These are phyloP conservation scores for Pestalotiopsis sp. DNA, from an alignment of 2,329 filamentous ascomycete genomes.

Conservation along the genomic window DNA sequence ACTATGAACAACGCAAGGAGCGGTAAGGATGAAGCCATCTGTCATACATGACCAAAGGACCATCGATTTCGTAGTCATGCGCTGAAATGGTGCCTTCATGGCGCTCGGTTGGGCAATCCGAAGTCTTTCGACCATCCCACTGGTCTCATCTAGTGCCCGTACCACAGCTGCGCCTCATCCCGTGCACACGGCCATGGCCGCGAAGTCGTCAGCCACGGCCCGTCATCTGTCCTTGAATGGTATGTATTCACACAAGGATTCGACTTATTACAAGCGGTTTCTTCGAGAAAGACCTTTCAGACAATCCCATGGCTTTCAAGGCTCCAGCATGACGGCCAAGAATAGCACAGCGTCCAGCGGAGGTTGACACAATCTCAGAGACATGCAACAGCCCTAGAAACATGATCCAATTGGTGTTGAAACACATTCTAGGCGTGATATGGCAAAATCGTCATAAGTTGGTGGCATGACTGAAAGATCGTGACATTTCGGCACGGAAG, in stretches of 20 bases:
- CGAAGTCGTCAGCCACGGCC: not conserved
- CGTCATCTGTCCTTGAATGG: not conserved
- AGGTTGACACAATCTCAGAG: not conserved
- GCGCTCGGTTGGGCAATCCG: not conserved
- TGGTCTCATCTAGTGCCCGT: not conserved
- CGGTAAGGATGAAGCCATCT: no score
- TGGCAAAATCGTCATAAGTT: not conserved
- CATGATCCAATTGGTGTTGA: not conserved
- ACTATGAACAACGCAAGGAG: no score
- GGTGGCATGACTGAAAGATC: not conserved
- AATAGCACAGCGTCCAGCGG: no score
- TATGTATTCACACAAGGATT: not conserved
- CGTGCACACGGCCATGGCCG: not conserved
- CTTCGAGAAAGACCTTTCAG: not conserved
- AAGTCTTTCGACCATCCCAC: not conserved
- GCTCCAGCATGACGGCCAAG: no score
- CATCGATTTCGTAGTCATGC: not conserved
- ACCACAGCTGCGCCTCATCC: not conserved
- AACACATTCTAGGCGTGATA: not conserved
- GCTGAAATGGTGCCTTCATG: not conserved
- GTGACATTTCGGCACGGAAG: not conserved
- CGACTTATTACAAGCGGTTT: not conserved
- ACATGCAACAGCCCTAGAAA: not conserved
- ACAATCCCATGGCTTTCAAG: no score
- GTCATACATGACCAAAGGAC: not conserved